Evolutionary conservation across 208 protist species (phyloP), one percentile per base, ranked within the genome.

Genomic region (Crithidia brevicula): DNA sequence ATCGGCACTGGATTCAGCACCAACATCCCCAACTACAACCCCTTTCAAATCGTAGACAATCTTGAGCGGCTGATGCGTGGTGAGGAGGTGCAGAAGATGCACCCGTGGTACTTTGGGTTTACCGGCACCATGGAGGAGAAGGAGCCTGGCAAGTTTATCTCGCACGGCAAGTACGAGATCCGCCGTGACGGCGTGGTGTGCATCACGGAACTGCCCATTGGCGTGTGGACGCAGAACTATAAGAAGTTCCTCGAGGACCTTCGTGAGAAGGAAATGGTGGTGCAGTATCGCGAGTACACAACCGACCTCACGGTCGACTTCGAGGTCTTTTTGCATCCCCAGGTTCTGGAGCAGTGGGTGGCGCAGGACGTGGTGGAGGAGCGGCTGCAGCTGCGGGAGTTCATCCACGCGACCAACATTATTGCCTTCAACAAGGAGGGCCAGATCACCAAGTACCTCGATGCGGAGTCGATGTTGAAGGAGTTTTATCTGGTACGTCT

Each of bases 1-100:
- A 99, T 99, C 75, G 99, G 99, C 47, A 99, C 99, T 10, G 99
- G 99, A 53, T 99, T 99, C 94, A 89, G 86, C 57, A 98, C 98
- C 11, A 95, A 77, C 38, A 98, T 99, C 47, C 99, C 99, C 31
- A 98, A 93, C 76, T 99, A 98, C 81, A 98, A 99, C 77, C 99
- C 99, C n/a, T 38, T 88, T 31, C 97, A 99, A 33, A 61, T 99
- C 25, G 93, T 99, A 34, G 85, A 97, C 52, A 97, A 97, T 57
- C 42, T 99, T 5, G 66, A 85, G 60, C 71, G 80, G 13, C 68
- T 98, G 64, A 80, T 99, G 68, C 60, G 74, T 22, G 90, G 90
- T 6, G 90, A 98, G 75, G 78, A 93, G 20, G 51, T 92, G 38
- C 53, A 85, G 58, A 81, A 86, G 58, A 85, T 97, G 63, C 75